phyloP scores from a whole-genome alignment of 108 stramenopile genomes.

The Chaetoceros muelleri region DNA sequence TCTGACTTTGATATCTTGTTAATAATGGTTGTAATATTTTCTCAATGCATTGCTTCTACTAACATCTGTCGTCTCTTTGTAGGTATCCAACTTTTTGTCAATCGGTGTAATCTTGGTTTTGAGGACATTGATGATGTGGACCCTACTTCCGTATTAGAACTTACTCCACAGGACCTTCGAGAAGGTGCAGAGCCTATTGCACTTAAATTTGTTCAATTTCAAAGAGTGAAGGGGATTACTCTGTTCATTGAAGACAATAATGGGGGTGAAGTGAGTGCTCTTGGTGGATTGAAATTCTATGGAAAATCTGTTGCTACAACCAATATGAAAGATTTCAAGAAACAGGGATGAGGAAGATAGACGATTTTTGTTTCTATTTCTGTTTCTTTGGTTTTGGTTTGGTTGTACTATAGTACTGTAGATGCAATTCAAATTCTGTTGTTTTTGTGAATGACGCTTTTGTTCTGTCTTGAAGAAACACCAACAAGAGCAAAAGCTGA shows the following conservation, averaged over 20 bases:
- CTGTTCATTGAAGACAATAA: constrained; percentile 83
- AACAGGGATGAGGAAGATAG: constrained; percentile 55
- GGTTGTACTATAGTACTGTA: neutral
- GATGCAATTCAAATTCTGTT: neutral
- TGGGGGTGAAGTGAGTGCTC: constrained; percentile 64
- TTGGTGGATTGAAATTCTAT: constrained; percentile 61
- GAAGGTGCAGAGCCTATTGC: constrained; percentile 42
- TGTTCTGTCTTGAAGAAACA: no score
- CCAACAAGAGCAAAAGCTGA: no score
- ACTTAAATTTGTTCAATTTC: constrained; percentile 75
- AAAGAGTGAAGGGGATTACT: constrained; percentile 69
- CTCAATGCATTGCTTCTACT: no score
- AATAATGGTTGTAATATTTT: neutral
- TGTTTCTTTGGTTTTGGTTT: neutral
- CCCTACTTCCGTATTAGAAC: constrained; percentile 56
- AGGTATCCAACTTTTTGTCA: constrained; percentile 57
- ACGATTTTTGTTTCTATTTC: no score
- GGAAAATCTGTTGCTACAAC: constrained; percentile 59
- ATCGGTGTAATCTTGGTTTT: constrained; percentile 74
- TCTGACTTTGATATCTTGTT: neutral
- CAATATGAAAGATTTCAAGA: constrained; percentile 81
- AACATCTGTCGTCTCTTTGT: neutral
- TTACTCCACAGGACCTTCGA: constrained; percentile 58
- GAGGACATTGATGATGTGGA: constrained; percentile 86
- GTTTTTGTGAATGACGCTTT: neutral